Evolutionary conservation across 1,284 basidiomycete genomes (phyloP).

Genomic region (Ustilago xerochloae): DNA sequence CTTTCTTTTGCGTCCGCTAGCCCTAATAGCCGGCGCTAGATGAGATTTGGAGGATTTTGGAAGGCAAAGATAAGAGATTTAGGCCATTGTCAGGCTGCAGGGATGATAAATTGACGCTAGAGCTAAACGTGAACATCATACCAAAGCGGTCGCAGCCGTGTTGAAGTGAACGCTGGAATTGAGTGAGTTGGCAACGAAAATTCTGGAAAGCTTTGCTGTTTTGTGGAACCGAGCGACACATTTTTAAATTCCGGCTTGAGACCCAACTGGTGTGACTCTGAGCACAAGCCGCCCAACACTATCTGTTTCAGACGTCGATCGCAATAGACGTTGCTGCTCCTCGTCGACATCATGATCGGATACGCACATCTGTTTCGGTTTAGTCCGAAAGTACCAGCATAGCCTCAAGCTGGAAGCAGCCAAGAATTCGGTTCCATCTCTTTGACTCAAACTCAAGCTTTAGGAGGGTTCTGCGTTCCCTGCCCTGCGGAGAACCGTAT

Average conservation of each 20-base stretch:
- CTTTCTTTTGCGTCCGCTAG: no score
- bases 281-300: background rate
- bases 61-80: background rate
- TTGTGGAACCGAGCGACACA: background rate
- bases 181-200: no score
- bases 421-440: no score
- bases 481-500: background rate
- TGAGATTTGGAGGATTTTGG: background rate
- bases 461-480: no score
- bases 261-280: background rate
- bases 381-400: no score
- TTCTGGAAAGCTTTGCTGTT: background rate
- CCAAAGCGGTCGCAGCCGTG: no score
- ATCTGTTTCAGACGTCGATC: background rate
- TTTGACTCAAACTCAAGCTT: no score
- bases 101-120: no score
- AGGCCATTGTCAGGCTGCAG: no score
- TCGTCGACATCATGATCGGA: background rate
- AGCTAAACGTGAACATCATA: no score
- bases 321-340: background rate
- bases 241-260: background rate
- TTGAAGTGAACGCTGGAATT: no score
- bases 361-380: background rate
- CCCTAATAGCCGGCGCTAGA: background rate
- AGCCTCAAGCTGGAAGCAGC: background rate